Percentiles rank a stretch among this genome's conserved stretches.
Evolutionary conservation across 2,329 filamentous ascomycete genomes (phyloP).

Genomic region (Talaromyces islandicus): DNA sequence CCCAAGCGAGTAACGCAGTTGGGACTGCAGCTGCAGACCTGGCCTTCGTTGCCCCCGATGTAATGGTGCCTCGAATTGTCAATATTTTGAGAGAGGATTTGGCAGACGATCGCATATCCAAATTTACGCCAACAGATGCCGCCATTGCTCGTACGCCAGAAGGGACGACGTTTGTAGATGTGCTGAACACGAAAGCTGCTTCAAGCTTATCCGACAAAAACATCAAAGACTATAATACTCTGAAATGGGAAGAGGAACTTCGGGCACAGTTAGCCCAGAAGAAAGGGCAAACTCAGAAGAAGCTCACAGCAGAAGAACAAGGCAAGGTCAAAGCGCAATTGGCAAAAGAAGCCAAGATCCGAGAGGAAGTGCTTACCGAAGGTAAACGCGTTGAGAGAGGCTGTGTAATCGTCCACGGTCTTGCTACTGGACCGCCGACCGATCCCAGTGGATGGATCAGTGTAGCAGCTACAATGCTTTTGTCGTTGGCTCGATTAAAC

Average conservation of each 20-base stretch:
- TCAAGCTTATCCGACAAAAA: slow-evolving; percentile 73
- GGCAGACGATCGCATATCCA: slow-evolving; percentile 60
- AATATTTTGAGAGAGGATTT: slow-evolving; percentile 69
- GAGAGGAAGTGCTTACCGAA: slow-evolving; percentile 62
- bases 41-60: slow-evolving; percentile 84
- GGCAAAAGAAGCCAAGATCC: slow-evolving; percentile 76
- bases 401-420: slow-evolving; percentile 74
- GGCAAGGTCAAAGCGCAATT: slow-evolving; percentile 87
- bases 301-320: slow-evolving; percentile 82
- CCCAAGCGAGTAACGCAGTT: slow-evolving; percentile 57
- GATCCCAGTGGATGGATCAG: slow-evolving; percentile 86
- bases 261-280: slow-evolving; percentile 83
- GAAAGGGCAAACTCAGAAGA: slow-evolving; percentile 77
- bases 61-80: slow-evolving; percentile 70
- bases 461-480: slow-evolving; percentile 66
- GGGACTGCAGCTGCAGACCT: slow-evolving; percentile 83
- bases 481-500: slow-evolving; percentile 66
- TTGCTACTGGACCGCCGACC: slow-evolving; percentile 82
- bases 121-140: slow-evolving; percentile 78
- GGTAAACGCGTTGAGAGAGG: slow-evolving; percentile 72
- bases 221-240: slow-evolving; percentile 86
- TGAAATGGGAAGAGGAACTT: slow-evolving; percentile 96
- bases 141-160: slow-evolving; percentile 90
- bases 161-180: slow-evolving; percentile 82
- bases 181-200: slow-evolving; percentile 75